Percentiles rank a stretch among this genome's conserved stretches.
Conservation (phyloP, 1,284 basidiomycete genomes). For the Ceratobasidium sp. region DNA sequence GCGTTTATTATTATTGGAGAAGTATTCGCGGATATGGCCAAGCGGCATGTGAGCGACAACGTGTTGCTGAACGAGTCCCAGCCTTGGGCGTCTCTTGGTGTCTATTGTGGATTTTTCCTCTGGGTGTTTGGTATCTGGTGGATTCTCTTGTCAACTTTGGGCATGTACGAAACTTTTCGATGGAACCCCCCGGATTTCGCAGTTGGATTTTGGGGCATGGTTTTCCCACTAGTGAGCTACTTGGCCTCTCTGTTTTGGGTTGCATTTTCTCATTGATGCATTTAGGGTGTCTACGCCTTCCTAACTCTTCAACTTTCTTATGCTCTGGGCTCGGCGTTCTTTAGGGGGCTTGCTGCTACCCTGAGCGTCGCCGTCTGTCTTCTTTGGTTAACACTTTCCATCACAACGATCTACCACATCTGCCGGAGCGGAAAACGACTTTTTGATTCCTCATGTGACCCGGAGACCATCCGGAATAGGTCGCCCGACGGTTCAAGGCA, state of each 20-base stretch:
- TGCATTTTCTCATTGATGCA: not conserved
- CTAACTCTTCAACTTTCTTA: conserved; percentile 17
- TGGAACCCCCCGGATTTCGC: conserved; percentile 21
- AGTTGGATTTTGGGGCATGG: conserved; percentile 32
- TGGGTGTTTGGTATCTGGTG: conserved; percentile 37
- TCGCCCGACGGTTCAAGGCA: not conserved
- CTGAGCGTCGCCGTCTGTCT: conserved; percentile 1
- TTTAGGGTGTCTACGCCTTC: conserved; percentile 34
- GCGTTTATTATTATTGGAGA: conserved; percentile 27
- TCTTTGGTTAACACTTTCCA: conserved; percentile 9
- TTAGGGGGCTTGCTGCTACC: not conserved
- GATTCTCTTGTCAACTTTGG: not conserved
- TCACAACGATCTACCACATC: conserved; percentile 4
- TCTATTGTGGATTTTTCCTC: conserved; percentile 10
- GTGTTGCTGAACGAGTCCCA: conserved; percentile 5
- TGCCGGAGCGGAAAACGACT: not conserved
- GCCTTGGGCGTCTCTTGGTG: conserved; percentile 5
- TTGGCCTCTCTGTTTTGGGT: not conserved
- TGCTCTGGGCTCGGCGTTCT: conserved; percentile 6
- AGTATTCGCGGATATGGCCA: conserved; percentile 24
- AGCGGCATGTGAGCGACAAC: not conserved
- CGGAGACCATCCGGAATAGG: not conserved
- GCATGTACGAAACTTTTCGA: conserved; percentile 13
- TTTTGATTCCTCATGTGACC: not conserved
- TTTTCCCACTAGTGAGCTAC: conserved; percentile 26